Percentiles rank a stretch among this genome's conserved stretches.
Conservation (phyloP, 1,284 basidiomycete genomes). For the Boletus albobrunnescens region DNA sequence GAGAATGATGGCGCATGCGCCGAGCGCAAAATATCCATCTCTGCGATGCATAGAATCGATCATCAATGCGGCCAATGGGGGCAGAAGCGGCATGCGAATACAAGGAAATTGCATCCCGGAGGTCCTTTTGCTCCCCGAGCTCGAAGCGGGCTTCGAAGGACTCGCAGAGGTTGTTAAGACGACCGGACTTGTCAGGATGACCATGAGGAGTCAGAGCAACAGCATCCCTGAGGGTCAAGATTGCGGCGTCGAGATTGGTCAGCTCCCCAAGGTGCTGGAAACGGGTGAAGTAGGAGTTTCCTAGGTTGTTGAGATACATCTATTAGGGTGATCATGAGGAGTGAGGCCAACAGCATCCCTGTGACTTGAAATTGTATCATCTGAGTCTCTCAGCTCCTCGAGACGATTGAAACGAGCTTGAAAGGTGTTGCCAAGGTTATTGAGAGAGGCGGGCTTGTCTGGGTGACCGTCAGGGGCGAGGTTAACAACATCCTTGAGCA, state of each 20-base stretch:
- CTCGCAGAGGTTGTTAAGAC: too few relatives aligned
- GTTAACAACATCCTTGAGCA: not conserved
- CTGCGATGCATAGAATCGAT: too few relatives aligned
- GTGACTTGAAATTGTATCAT: not conserved
- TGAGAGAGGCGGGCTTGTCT: not conserved
- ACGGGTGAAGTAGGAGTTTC: not conserved
- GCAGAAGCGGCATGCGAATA: too few relatives aligned
- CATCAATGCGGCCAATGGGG: too few relatives aligned
- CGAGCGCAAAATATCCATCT: too few relatives aligned
- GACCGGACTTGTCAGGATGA: too few relatives aligned
- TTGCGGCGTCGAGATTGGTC: not conserved
- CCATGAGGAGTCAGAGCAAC: too few relatives aligned
- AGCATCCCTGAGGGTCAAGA: too few relatives aligned
- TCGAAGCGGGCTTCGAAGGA: too few relatives aligned
- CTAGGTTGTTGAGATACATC: not conserved
- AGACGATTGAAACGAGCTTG: not conserved
- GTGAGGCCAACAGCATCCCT: not conserved
- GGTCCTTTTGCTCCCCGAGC: too few relatives aligned
- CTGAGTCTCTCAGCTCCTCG: not conserved
- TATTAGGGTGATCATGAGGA: not conserved
- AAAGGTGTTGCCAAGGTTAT: not conserved
- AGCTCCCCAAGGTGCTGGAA: not conserved
- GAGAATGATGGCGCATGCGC: too few relatives aligned
- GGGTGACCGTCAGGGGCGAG: not conserved
- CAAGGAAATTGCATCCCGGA: too few relatives aligned